phyloP scores from a whole-genome alignment of 352 stramenopile genomes.

The Blastocystis sp. region DNA sequence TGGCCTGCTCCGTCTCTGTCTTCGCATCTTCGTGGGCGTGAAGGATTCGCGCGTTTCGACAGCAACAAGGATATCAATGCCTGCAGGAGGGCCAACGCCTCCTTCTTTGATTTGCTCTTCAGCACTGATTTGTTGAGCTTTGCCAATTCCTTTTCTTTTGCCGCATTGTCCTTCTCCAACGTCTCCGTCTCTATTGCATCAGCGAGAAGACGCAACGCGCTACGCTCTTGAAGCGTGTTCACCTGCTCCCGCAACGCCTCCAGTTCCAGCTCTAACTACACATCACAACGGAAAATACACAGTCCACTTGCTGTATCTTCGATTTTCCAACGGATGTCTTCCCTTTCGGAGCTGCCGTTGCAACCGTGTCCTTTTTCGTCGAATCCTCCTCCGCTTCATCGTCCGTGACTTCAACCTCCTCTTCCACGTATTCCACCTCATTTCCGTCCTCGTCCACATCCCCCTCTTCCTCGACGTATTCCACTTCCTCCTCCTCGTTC shows the following conservation, averaged over 20 bases:
- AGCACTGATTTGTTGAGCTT: constrained; percentile 57
- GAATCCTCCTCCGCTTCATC: constrained; percentile 24
- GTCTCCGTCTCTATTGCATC: constrained; percentile 16
- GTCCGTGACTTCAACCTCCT: constrained; percentile 58
- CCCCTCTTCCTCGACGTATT: constrained; percentile 56
- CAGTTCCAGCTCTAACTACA: constrained; percentile 19
- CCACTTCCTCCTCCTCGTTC: constrained; percentile 23
- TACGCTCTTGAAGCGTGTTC: constrained; percentile 38
- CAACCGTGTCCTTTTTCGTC: not conserved
- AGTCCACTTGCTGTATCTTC: constrained; percentile 2
- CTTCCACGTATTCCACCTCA: constrained; percentile 65
- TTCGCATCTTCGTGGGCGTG: constrained; percentile 39
- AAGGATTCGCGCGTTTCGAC: constrained; percentile 5
- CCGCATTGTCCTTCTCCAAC: constrained; percentile 21
- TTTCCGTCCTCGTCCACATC: constrained; percentile 54
- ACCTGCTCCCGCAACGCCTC: constrained; percentile 31
- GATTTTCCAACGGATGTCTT: not conserved
- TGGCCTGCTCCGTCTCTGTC: constrained; percentile 22
- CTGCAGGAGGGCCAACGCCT: constrained; percentile 15
- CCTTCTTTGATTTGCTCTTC: constrained; percentile 74
- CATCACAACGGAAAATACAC: not conserved
- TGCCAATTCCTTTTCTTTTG: constrained; percentile 59
- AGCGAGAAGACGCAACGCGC: not conserved
- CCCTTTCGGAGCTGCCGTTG: not conserved
- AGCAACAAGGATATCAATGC: constrained; percentile 53